These are phyloP conservation scores for Quaeritorhiza haematococci DNA, from an alignment of 371 early-diverging fungal species.

Conservation along the genomic window DNA sequence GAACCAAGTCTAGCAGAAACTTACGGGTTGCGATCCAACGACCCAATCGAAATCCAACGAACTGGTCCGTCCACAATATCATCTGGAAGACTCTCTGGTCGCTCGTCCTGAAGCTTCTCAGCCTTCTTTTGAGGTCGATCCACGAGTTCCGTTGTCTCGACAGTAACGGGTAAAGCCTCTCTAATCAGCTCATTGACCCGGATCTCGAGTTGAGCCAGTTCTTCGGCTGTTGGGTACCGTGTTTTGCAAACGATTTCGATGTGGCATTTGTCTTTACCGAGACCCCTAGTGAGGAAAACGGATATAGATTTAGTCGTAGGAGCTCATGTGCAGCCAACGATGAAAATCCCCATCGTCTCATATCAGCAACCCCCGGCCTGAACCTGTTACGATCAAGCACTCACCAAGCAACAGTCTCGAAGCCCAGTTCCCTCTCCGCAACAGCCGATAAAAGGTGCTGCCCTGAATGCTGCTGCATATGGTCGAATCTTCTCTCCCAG, in stretches of 20 bases:
- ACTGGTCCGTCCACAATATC: constrained; percentile 58
- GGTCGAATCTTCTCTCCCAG: constrained; percentile 69
- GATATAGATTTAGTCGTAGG: too few species aligned
- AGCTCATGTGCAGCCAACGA: too few species aligned
- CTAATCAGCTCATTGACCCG: constrained; percentile 56
- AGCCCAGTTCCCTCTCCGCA: constrained; percentile 51
- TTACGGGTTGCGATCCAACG: constrained; percentile 58
- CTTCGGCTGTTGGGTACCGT: constrained; percentile 36
- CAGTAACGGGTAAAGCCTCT: constrained; percentile 38
- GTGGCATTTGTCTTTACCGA: constrained; percentile 53
- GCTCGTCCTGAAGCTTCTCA: constrained; percentile 20
- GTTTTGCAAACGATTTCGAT: constrained; percentile 51
- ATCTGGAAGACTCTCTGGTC: constrained; percentile 52
- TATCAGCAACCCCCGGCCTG: too few species aligned
- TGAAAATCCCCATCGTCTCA: too few species aligned
- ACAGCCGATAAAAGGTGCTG: constrained; percentile 72
- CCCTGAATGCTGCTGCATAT: constrained; percentile 76
- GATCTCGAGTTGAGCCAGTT: constrained; percentile 47
- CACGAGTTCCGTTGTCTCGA: constrained; percentile 15
- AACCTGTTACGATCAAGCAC: too few species aligned
- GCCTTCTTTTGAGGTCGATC: constrained; percentile 22
- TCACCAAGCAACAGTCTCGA: constrained; percentile 64
- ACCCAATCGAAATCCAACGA: constrained; percentile 51
- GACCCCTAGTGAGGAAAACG: too few species aligned
- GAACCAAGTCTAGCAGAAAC: too few species aligned